These are phyloP conservation scores for Bipolaris bicolor DNA, from an alignment of 2,329 filamentous ascomycete species.

Conservation along the genomic window DNA sequence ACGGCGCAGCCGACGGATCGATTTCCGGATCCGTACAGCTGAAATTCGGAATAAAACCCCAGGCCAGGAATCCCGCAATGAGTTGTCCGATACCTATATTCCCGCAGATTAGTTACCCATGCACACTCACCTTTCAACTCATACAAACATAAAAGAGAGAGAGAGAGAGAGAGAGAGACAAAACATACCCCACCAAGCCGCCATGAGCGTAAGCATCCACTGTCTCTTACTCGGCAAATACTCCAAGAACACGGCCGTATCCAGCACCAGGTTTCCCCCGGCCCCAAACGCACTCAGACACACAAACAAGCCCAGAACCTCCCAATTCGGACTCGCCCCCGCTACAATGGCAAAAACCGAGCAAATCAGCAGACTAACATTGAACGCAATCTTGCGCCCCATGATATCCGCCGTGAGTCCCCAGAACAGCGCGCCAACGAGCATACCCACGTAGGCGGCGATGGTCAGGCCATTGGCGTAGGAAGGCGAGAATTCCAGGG, in stretches of 20 bases:
- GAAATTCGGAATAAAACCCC: conserved; percentile 60
- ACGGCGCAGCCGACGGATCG: conserved; percentile 51
- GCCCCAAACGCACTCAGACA: conserved; percentile 68
- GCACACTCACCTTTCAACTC: no score
- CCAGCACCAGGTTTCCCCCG: conserved; percentile 68
- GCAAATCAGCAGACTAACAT: conserved; percentile 68
- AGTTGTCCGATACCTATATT: conserved; percentile 54
- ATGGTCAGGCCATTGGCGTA: conserved; percentile 66
- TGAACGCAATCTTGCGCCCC: conserved; percentile 72
- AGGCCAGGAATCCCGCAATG: conserved; percentile 60
- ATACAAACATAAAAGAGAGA: no score
- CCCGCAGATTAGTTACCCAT: conserved; percentile 9
- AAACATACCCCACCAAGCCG: conserved; percentile 59
- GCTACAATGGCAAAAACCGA: conserved; percentile 68
- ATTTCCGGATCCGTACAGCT: conserved; percentile 51
- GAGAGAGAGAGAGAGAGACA: not conserved
- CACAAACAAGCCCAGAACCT: conserved; percentile 67
- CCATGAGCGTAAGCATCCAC: conserved; percentile 69
- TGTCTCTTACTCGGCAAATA: conserved; percentile 64
- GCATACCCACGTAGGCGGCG: conserved; percentile 64
- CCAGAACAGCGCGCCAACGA: conserved; percentile 70
- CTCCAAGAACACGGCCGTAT: conserved; percentile 66
- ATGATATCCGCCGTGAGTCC: conserved; percentile 71
- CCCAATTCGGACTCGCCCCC: conserved; percentile 71
- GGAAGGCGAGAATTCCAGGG: conserved; percentile 62